Percentiles rank a stretch among this genome's conserved stretches.
Evolutionary conservation across 345 rosid genomes (phyloP).

Genomic region (Aquilaria yunnanensis): DNA sequence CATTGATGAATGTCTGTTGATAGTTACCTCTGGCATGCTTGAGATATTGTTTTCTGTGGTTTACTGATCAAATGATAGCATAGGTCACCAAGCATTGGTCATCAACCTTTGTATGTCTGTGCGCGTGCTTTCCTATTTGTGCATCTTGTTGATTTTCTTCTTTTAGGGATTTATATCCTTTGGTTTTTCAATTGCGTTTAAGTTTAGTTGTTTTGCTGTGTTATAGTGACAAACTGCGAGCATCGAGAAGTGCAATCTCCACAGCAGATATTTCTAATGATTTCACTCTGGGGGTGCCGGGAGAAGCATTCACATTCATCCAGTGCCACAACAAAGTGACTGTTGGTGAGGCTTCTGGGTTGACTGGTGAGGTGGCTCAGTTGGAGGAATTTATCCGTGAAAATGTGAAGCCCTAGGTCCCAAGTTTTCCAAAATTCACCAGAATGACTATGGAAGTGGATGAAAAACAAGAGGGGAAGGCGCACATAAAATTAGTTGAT

Average conservation of each 20-base stretch:
- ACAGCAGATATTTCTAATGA: constrained; percentile 78
- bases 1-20: too few relatives aligned
- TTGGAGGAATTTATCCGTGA: constrained; percentile 73
- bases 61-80: too few relatives aligned
- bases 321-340: constrained; percentile 73
- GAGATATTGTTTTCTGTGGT: too few relatives aligned
- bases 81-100: too few relatives aligned
- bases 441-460: background rate
- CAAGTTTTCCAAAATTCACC: background rate
- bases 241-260: constrained; percentile 65
- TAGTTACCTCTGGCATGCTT: too few relatives aligned
- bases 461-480: background rate
- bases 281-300: constrained; percentile 64
- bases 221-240: constrained; percentile 58
- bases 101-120: too few relatives aligned
- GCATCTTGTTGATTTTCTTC: background rate
- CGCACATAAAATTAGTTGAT: background rate
- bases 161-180: constrained; percentile 10
- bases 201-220: constrained; percentile 9
- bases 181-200: background rate
- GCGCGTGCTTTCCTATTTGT: too few relatives aligned
- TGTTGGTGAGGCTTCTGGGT: constrained; percentile 67
- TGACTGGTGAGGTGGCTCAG: constrained; percentile 55
- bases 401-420: constrained; percentile 50
- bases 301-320: constrained; percentile 59